phyloP scores from a whole-genome alignment of 2,329 filamentous ascomycete species.

The Dactylonectria macrodidyma region DNA sequence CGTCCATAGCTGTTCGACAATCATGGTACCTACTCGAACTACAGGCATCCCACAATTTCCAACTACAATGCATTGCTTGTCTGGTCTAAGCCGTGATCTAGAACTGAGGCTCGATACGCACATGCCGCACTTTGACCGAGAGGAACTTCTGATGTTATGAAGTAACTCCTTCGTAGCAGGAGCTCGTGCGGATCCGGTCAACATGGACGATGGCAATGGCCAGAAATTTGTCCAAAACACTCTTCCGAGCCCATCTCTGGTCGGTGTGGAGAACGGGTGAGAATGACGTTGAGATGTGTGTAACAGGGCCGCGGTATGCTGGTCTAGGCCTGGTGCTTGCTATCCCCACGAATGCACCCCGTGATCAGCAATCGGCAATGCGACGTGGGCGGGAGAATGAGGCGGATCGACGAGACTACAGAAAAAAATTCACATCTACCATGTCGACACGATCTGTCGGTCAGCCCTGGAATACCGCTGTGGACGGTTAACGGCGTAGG shows the following conservation, averaged over 20 bases:
- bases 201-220: conserved; percentile 14
- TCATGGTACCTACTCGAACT: conserved; percentile 6
- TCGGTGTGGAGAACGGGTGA: conserved; percentile 7
- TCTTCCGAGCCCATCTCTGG: conserved; percentile 5
- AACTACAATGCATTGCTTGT: conserved; percentile 22
- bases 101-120: conserved; percentile 1
- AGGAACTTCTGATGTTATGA: conserved; percentile 6
- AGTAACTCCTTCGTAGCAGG: conserved; percentile 21
- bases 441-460: conserved; percentile 22
- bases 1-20: conserved; percentile 5
- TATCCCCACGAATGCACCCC: conserved; percentile 10
- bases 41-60: conserved; percentile 24
- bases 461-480: neutral
- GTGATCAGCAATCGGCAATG: conserved; percentile 23
- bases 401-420: conserved; percentile 17
- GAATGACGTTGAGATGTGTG: neutral
- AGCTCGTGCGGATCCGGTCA: conserved; percentile 20
- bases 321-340: conserved; percentile 15
- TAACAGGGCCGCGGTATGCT: neutral
- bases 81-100: conserved; percentile 6
- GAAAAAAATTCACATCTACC: conserved; percentile 19
- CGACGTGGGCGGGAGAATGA: conserved; percentile 14
- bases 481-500: neutral
- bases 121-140: neutral
- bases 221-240: conserved; percentile 24